Percentiles rank a stretch among this genome's conserved stretches.
Evolutionary conservation across 2,329 filamentous ascomycete species (phyloP).

Genomic region (Xylariaceae sp.): DNA sequence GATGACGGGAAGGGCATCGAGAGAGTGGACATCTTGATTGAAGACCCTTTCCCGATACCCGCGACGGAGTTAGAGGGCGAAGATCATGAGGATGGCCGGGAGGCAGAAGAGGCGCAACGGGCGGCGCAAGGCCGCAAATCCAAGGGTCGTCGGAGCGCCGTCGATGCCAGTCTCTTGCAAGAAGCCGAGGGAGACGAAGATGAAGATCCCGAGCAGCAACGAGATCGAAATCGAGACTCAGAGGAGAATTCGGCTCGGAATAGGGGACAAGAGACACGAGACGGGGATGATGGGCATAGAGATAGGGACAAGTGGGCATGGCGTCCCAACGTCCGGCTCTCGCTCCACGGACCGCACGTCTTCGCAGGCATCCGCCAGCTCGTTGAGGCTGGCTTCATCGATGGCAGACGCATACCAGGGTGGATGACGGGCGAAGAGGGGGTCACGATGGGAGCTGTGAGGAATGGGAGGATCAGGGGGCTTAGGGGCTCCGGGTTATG

Average conservation of each 20-base stretch:
- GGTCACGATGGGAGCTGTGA: constrained; percentile 75
- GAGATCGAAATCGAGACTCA: constrained; percentile 7
- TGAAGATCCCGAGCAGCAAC: constrained; percentile 9
- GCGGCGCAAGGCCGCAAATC: constrained; percentile 23
- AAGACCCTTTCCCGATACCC: constrained; percentile 59
- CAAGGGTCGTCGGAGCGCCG: constrained; percentile 35
- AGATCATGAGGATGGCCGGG: constrained; percentile 15
- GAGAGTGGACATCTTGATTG: constrained; percentile 64
- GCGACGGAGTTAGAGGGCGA: constrained; percentile 23
- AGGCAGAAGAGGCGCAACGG: constrained; percentile 18
- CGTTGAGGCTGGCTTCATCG: constrained; percentile 76
- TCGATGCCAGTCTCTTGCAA: constrained; percentile 33
- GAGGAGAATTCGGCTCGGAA: constrained; percentile 35
- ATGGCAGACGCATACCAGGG: constrained; percentile 80
- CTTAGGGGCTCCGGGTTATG: constrained; percentile 63
- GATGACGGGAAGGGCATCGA: constrained; percentile 68
- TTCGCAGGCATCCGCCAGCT: constrained; percentile 81
- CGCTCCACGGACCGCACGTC: constrained; percentile 77
- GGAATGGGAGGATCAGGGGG: constrained; percentile 68
- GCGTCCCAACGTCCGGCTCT: constrained; percentile 68
- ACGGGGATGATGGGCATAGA: constrained; percentile 39
- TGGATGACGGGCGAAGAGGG: constrained; percentile 92
- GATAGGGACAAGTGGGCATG: constrained; percentile 46
- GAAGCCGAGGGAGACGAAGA: constrained; percentile 39
- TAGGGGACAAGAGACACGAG: constrained; percentile 34